Evolutionary conservation across 176 grass and related monocot genomes (phyloP).

Genomic region (Poa pratensis): DNA sequence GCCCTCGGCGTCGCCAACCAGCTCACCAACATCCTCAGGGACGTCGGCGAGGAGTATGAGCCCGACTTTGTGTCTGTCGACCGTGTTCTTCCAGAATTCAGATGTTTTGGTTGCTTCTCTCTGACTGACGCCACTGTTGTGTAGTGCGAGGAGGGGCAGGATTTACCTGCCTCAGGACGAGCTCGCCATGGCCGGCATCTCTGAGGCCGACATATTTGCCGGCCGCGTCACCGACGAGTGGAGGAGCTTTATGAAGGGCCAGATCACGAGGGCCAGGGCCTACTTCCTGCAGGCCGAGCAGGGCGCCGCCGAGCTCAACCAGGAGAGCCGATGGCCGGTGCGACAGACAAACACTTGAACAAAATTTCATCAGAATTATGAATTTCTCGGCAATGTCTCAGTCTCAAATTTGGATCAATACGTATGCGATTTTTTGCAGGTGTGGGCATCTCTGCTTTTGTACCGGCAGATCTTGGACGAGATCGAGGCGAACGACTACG

Average conservation of each 20-base stretch:
- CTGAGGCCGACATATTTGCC: constrained; percentile 76
- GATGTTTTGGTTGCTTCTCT: neutral
- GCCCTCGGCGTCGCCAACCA: constrained; percentile 90
- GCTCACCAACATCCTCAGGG: constrained; percentile 93
- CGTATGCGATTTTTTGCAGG: constrained; percentile 59
- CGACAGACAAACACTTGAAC: neutral
- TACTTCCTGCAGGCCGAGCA: constrained; percentile 81
- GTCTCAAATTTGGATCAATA: too few species aligned
- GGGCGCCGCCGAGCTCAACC: constrained; percentile 76
- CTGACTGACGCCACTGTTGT: neutral
- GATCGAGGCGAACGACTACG: constrained; percentile 90
- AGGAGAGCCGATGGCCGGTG: constrained; percentile 95
- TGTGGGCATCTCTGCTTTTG: constrained; percentile 91
- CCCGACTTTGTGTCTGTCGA: too few species aligned
- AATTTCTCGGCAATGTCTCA: too few species aligned
- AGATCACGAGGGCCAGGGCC: constrained; percentile 68
- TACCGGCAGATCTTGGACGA: constrained; percentile 95
- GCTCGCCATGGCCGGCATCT: constrained; percentile 70
- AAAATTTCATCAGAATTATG: neutral
- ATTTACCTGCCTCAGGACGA: constrained; percentile 90
- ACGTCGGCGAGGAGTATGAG: constrained; percentile 91
- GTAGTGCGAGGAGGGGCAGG: constrained; percentile 79
- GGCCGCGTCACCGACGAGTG: constrained; percentile 76
- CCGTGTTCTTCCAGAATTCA: neutral
- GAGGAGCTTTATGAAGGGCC: constrained; percentile 77